Percentiles rank a stretch among this genome's conserved stretches.
Evolutionary conservation across 768 basidiomycete genomes (phyloP).

Genomic region (Mycena chlorophos): DNA sequence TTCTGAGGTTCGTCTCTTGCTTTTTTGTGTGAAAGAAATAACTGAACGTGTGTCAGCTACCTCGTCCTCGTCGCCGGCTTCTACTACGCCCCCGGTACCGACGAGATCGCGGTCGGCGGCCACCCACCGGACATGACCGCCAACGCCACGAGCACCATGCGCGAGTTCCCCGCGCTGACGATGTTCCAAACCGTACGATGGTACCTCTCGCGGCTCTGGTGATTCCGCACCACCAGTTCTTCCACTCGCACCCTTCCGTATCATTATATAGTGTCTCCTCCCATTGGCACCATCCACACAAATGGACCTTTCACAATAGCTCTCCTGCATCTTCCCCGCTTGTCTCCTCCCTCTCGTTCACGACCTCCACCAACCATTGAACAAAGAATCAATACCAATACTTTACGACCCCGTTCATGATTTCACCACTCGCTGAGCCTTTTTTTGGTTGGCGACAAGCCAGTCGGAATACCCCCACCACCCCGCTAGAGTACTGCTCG

Average conservation of each 20-base stretch:
- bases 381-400: not conserved
- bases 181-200: constrained; percentile 41
- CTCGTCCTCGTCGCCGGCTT: constrained; percentile 90
- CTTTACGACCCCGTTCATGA: constrained; percentile 1
- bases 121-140: constrained; percentile 30
- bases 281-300: not conserved
- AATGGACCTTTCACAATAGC: not conserved
- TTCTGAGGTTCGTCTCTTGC: constrained; percentile 67
- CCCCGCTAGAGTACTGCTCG: too few species aligned
- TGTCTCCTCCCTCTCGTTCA: not conserved
- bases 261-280: constrained; percentile 16
- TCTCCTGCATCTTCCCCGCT: not conserved
- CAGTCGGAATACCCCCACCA: too few species aligned
- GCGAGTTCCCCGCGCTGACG: constrained; percentile 40
- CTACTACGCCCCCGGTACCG: constrained; percentile 76
- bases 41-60: constrained; percentile 56
- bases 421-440: too few species aligned
- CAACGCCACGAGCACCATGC: constrained; percentile 17
- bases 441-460: too few species aligned
- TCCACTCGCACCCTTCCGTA: constrained; percentile 6
- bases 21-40: not conserved
- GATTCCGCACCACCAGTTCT: not conserved
- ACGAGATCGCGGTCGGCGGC: constrained; percentile 37
- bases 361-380: too few species aligned
- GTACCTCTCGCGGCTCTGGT: constrained; percentile 31